Percentiles rank a stretch among this genome's conserved stretches.
Evolutionary conservation across 129 eudicot genomes (phyloP).

Genomic region (Kitagawia praeruptora): DNA sequence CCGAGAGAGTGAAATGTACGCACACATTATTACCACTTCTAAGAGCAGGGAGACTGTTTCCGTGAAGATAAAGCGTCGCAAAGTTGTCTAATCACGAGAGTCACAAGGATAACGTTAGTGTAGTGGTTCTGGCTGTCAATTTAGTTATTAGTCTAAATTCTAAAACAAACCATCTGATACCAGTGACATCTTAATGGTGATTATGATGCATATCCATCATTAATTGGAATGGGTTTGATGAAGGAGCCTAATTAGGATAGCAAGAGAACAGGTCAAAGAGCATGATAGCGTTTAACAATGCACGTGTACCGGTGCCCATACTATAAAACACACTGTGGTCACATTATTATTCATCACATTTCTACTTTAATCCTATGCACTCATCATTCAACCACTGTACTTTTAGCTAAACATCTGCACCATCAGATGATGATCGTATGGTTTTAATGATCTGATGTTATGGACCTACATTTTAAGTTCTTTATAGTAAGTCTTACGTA

Average conservation of each 20-base stretch:
- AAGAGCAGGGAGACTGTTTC: not conserved
- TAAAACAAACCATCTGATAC: slow-evolving; percentile 4
- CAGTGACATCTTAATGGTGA: slow-evolving; percentile 7
- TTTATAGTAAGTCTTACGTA: slow-evolving; percentile 7
- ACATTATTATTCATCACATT: slow-evolving; percentile 6
- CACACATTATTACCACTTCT: not conserved
- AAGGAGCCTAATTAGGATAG: not conserved
- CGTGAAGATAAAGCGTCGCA: not conserved
- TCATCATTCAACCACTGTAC: slow-evolving; percentile 7
- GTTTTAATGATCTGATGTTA: not conserved
- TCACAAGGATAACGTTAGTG: not conserved
- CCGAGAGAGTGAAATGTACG: not conserved
- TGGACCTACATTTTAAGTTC: slow-evolving; percentile 7
- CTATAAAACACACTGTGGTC: slow-evolving; percentile 14
- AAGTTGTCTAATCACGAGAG: not conserved
- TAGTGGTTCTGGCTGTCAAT: not conserved
- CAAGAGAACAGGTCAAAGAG: not conserved
- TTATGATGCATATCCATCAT: not conserved
- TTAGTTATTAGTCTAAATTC: not conserved
- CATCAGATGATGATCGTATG: slow-evolving; percentile 13
- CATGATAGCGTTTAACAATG: slow-evolving; percentile 7
- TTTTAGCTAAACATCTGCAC: slow-evolving; percentile 10
- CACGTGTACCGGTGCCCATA: slow-evolving; percentile 21
- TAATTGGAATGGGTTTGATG: slow-evolving; percentile 1
- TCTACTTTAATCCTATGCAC: slow-evolving; percentile 6